Conservation (phyloP, 1,139 yeast species). For the Dujonia santamariae region DNA sequence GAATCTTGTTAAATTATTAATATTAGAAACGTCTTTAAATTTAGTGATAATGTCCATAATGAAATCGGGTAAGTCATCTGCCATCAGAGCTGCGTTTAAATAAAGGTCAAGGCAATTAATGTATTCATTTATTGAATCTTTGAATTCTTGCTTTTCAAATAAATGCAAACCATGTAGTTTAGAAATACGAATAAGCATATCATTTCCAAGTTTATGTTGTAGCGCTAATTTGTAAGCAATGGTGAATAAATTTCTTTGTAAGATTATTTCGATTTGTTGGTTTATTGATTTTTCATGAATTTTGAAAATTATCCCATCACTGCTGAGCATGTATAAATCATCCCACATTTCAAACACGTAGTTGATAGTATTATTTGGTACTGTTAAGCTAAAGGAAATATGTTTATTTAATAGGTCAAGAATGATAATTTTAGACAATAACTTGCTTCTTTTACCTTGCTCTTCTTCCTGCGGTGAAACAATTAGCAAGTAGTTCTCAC, state of each 20-base stretch:
- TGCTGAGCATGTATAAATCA: constrained; percentile 58
- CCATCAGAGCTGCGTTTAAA: constrained; percentile 7
- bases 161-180: constrained; percentile 69
- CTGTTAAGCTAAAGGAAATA: constrained; percentile 65
- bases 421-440: constrained; percentile 50
- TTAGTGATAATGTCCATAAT: constrained; percentile 78
- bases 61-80: constrained; percentile 36
- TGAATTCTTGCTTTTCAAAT: constrained; percentile 56
- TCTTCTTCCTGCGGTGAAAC: constrained; percentile 44
- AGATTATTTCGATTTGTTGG: constrained; percentile 67
- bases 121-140: constrained; percentile 70
- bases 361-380: constrained; percentile 60
- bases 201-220: constrained; percentile 36
- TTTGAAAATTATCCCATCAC: constrained; percentile 73
- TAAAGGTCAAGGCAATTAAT: constrained; percentile 37
- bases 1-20: constrained; percentile 61
- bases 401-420: constrained; percentile 69
- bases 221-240: constrained; percentile 72
- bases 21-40: constrained; percentile 82
- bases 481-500: constrained; percentile 51
- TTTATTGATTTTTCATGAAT: constrained; percentile 64
- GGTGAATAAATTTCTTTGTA: constrained; percentile 67
- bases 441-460: constrained; percentile 6
- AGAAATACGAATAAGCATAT: constrained; percentile 50
- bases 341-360: constrained; percentile 52